Evolutionary conservation across 1,284 basidiomycete species (phyloP), one percentile per base, ranked within the genome.

Genomic region (Boletus mariae): DNA sequence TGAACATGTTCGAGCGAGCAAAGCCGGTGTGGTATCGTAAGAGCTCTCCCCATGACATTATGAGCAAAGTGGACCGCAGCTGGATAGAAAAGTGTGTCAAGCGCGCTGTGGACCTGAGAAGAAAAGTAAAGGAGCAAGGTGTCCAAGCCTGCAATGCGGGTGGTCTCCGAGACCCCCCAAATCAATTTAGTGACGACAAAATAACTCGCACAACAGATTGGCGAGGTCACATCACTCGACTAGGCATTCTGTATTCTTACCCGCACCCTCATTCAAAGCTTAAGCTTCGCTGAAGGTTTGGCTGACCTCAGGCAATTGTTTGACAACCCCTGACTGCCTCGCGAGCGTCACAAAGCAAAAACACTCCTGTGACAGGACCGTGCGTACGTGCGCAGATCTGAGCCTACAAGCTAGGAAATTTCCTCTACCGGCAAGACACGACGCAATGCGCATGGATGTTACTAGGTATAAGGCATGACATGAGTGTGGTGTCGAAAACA

Each of bases 131-230:
- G 26, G 44, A 31, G 13, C 8, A 13, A 37, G 37, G 48, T 13
- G 46, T 34, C 20, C 26, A 59, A 43, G 47, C 43, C 17, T 44
- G 29, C 37, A 2, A 61, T 5, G 31, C 31, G 12, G 66, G 66
- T 61, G 62, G 66, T 67, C 48, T 57, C 20, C 7, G 20, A 63
- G 62, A 67, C 64, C 63, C 66, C 62, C 57, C 65, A 47, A 40
- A 44, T 11, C 41, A 40, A 53, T 45, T 52, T 51, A 49, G 47
- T 47, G 37, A 38, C 37, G 45, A 47, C 47, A 61, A 53, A 52
- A 61, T 53, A 51, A 53, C 43, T 42, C 52, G 49, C 34, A 17
- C n/a, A 10, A 11, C 8, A 32, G 31, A 32, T 13, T 48, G 15
- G 25, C 12, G 20, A 23, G 37, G 10, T 38, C 8, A 38, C 37